phyloP scores from a whole-genome alignment of 352 stramenopile genomes.

The Globisporangium orthogonon region DNA sequence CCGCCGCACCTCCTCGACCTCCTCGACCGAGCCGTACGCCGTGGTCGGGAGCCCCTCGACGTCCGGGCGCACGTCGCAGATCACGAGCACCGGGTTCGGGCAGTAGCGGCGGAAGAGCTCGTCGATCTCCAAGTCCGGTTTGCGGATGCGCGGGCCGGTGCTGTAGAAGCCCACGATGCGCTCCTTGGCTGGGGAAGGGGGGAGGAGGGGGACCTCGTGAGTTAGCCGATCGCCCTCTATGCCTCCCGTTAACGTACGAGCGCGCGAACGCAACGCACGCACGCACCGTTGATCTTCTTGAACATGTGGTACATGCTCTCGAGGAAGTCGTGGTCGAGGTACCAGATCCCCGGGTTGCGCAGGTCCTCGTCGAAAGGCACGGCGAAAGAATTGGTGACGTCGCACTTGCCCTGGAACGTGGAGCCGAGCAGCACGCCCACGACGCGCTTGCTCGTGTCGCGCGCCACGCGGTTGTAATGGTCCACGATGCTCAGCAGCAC shows the following conservation, averaged over 20 bases:
- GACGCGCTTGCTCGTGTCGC: conserved; percentile 98
- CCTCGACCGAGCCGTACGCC: conserved; percentile 96
- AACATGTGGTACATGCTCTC: conserved; percentile 97
- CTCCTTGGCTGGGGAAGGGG: conserved; percentile 85
- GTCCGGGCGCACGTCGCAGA: conserved; percentile 97
- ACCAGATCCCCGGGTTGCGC: conserved; percentile 97
- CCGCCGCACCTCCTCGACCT: conserved; percentile 86
- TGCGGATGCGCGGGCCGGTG: conserved; percentile 95
- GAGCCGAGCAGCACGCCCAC: conserved; percentile 97
- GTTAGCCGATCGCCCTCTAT: too few relatives aligned
- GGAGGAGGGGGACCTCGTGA: too few relatives aligned
- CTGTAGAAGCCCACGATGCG: conserved; percentile 99
- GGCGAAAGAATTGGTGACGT: conserved; percentile 92
- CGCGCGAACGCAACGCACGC: too few relatives aligned
- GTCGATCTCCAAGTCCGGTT: conserved; percentile 94
- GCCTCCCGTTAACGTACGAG: too few relatives aligned
- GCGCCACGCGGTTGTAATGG: conserved; percentile 99
- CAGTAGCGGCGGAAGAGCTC: conserved; percentile 94
- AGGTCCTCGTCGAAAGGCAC: conserved; percentile 99
- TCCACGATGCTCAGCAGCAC: conserved; percentile 98
- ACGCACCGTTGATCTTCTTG: conserved; percentile 90
- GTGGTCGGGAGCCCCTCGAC: conserved; percentile 95
- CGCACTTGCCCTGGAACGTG: conserved; percentile 91
- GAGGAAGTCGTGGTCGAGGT: conserved; percentile 99
- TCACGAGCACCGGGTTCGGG: conserved; percentile 95